phyloP scores from a whole-genome alignment of 441 rosid genomes.

The Dalechampia spathulata region DNA sequence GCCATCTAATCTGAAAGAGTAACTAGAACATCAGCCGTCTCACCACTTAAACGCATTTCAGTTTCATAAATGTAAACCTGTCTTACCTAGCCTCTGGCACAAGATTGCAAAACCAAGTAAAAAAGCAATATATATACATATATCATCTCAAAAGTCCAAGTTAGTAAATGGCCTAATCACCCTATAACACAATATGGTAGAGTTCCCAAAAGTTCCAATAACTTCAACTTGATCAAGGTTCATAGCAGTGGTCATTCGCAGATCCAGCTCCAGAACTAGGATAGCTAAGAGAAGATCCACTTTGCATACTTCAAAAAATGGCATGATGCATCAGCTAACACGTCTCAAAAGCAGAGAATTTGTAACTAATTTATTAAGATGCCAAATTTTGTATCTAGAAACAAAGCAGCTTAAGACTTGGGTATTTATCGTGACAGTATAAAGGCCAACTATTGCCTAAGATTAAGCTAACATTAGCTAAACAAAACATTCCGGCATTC shows the following conservation, averaged over 20 bases:
- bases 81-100: not conserved
- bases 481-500: slow-evolving; percentile 1
- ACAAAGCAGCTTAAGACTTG: not conserved
- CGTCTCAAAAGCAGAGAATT: slow-evolving; percentile 4
- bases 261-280: not conserved
- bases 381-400: not conserved
- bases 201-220: slow-evolving; percentile 2
- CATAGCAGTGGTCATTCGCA: not conserved
- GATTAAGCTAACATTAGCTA: slow-evolving; percentile 9
- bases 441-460: not conserved
- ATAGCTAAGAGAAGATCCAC: not conserved
- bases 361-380: not conserved
- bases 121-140: slow-evolving; percentile 1
- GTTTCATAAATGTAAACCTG: not conserved
- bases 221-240: not conserved
- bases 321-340: not conserved
- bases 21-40: slow-evolving; percentile 1
- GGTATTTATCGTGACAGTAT: not conserved
- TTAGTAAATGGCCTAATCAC: not conserved
- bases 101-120: slow-evolving; percentile 1
- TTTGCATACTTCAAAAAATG: not conserved
- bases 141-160: not conserved
- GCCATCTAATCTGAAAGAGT: not conserved
- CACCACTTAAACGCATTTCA: not conserved
- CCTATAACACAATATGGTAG: not conserved